Base-by-base conservation (phyloP, 345 rosid species). In the Acer yangbiense region DNA sequence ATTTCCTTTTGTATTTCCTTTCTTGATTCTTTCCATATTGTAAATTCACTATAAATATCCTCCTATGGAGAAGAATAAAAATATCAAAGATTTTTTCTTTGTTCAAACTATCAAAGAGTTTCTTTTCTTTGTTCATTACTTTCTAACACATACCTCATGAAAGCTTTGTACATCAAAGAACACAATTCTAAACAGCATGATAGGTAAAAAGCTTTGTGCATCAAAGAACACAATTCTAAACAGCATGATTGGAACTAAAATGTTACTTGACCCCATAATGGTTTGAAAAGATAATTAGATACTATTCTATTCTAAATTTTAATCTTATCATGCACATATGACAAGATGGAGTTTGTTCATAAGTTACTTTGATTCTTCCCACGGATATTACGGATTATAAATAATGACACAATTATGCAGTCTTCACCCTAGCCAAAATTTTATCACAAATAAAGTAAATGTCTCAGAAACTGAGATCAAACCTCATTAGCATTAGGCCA, bases 401-500 rank as follows among this genome's bases (percentile, higher is more conserved):
- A 73, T 29, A 55, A 69, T 32, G 46, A 61, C 4, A 13, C 60
- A 23, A 66, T 10, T 5, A 41, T 60, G n/a, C 41, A 62, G n/a
- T 68, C 25, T 25, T 50, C 60, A 52, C 12, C 35, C 65, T 61
- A 67, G 66, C 27, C 2, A 7, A 73, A 62, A 41, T 32, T 29
- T 6, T 25, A 62, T 61, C 9, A 58, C 52, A 9, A 73, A 3
- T 9, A 29, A 75, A 71, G n/a, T n/a, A 58, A 54, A 72, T 29
- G 65, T 29, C 6, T 58, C 74, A 35, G 18, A 68, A 74, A 21
- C 58, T 54, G 82, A 76, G 77, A 76, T 69, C 83, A 62, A 61
- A 96, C 98, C 99, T 94, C 97, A 43, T 85, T 76, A 46, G 95
- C 94, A 64, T 69, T 84, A 81, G 99, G 98, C 99, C 99, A 96